Evolutionary conservation across 2,329 filamentous ascomycete species (phyloP).

Genomic region (Apiospora arundinis): DNA sequence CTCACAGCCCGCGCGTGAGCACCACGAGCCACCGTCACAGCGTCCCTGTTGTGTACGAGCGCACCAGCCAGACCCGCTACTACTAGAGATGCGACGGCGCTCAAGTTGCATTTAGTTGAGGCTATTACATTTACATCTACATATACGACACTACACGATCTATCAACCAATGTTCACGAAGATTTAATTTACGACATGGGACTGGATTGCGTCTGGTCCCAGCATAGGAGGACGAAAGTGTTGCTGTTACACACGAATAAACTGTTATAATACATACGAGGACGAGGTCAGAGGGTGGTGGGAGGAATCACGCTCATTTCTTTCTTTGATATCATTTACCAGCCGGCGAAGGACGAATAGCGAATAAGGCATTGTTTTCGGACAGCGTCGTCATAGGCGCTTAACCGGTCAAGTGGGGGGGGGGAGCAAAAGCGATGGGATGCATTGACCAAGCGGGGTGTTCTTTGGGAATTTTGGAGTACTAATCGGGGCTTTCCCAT

Average conservation of each 20-base stretch:
- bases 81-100: slow-evolving; percentile 24
- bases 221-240: not conserved
- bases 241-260: not conserved
- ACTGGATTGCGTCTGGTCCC: not conserved
- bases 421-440: not conserved
- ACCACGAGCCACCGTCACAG: slow-evolving; percentile 42
- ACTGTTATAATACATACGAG: not conserved
- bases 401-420: not conserved
- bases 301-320: not conserved
- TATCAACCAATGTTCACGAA: too few relatives aligned
- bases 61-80: slow-evolving; percentile 44
- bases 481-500: not conserved
- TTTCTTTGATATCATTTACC: not conserved
- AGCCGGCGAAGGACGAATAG: not conserved
- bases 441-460: slow-evolving; percentile 13
- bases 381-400: slow-evolving; percentile 2
- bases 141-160: not conserved
- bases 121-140: not conserved
- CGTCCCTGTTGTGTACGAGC: slow-evolving; percentile 48
- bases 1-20: slow-evolving; percentile 51
- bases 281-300: not conserved
- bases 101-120: not conserved
- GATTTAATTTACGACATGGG: not conserved
- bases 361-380: not conserved
- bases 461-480: slow-evolving; percentile 9